phyloP scores from a whole-genome alignment of 495 filamentous ascomycete species.

The Aspergillus bertholletiae region DNA sequence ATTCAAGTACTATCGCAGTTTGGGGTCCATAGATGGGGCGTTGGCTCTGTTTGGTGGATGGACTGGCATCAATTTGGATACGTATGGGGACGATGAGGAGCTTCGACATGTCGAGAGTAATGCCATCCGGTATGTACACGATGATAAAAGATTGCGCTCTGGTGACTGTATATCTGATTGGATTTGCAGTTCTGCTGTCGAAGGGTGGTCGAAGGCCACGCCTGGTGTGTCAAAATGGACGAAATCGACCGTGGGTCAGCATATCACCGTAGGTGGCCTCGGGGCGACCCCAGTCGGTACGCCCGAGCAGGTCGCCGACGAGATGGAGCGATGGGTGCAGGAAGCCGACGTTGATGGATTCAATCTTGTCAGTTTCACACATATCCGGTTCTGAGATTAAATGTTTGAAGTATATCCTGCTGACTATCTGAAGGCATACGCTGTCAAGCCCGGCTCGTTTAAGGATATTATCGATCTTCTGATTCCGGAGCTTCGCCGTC shows the following conservation, averaged over 20 bases:
- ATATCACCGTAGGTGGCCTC: constrained; percentile 59
- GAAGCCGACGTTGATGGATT: constrained; percentile 65
- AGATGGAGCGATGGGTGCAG: constrained; percentile 56
- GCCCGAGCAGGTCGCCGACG: constrained; percentile 54
- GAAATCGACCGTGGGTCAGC: constrained; percentile 57
- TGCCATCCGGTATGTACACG: constrained; percentile 47
- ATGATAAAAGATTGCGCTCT: neutral
- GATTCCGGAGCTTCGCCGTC: constrained; percentile 40
- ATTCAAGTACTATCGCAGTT: constrained; percentile 43
- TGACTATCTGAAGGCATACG: constrained; percentile 44
- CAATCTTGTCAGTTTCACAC: constrained; percentile 48
- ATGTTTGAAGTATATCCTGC: no score
- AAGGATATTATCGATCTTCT: constrained; percentile 56
- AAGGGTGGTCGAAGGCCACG: constrained; percentile 44
- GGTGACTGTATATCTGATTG: neutral
- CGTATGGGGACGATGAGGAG: constrained; percentile 54
- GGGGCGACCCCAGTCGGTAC: constrained; percentile 55
- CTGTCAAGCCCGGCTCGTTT: constrained; percentile 59
- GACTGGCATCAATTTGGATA: constrained; percentile 53
- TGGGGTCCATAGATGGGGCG: constrained; percentile 52
- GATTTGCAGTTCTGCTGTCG: constrained; percentile 36
- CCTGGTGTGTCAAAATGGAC: constrained; percentile 58
- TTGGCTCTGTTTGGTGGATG: constrained; percentile 56
- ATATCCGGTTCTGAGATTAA: no score
- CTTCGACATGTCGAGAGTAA: constrained; percentile 59